Conservation (phyloP, 257 asterid genomes). For the Solanum tarapatanum region DNA sequence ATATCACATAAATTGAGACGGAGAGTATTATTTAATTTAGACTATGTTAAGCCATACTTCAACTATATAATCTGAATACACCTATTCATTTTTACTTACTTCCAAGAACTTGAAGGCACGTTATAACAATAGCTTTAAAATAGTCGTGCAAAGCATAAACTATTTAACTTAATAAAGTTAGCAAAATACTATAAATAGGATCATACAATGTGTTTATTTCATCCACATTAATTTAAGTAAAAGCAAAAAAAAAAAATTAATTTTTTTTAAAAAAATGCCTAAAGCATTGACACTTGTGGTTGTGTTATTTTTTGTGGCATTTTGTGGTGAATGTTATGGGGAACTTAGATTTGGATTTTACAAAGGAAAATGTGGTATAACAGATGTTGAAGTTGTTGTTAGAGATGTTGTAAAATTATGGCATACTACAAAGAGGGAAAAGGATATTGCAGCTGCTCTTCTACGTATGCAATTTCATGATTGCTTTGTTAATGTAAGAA, state of each 20-base stretch:
- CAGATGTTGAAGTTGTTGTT: slow-evolving; percentile 28
- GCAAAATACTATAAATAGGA: background rate
- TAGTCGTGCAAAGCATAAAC: background rate
- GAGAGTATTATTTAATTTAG: background rate
- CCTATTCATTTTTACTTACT: background rate
- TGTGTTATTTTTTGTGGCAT: background rate
- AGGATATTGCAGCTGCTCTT: slow-evolving; percentile 31
- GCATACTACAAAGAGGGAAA: slow-evolving; percentile 13
- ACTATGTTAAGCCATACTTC: background rate
- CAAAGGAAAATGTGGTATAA: slow-evolving; percentile 17
- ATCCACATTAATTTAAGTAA: background rate
- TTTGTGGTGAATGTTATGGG: background rate
- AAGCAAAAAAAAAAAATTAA: background rate
- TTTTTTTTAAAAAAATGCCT: background rate
- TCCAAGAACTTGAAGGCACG: background rate
- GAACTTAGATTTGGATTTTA: slow-evolving; percentile 28
- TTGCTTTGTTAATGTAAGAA: slow-evolving; percentile 46
- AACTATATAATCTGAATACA: background rate
- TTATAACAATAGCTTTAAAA: background rate
- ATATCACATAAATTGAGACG: background rate
- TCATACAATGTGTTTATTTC: background rate
- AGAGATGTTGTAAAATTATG: background rate
- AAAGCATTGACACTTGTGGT: background rate
- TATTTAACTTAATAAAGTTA: background rate
- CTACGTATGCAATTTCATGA: slow-evolving; percentile 64